A percentile compares a stretch with the other conserved stretches of the same genome.
Conservation (phyloP, 257 asterid genomes). For the Ligustrum vulgare region DNA sequence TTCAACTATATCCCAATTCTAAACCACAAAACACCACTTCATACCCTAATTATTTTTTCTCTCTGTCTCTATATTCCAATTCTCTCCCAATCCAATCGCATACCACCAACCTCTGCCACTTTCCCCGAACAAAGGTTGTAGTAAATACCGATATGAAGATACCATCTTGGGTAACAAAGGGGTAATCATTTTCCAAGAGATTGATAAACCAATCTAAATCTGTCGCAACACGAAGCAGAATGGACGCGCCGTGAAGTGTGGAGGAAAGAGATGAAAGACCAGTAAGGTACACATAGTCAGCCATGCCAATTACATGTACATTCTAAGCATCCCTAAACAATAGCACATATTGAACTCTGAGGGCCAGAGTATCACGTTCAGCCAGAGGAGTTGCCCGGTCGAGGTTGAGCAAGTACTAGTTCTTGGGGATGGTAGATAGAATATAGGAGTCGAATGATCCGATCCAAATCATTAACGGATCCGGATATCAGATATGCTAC, state of each 20-base stretch:
- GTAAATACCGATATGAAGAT: constrained; percentile 2
- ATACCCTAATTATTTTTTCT: too few species aligned
- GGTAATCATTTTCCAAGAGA: constrained; percentile 73
- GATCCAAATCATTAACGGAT: constrained; percentile 59
- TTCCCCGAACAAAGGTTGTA: background rate
- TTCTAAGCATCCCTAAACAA: constrained; percentile 73
- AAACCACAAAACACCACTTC: too few species aligned
- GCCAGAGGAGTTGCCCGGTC: constrained; percentile 55
- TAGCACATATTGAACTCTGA: constrained; percentile 47
- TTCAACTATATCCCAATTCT: too few species aligned
- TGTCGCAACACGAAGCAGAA: constrained; percentile 49
- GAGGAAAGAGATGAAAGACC: constrained; percentile 78
- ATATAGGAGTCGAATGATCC: constrained; percentile 65
- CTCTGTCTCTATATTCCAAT: too few species aligned
- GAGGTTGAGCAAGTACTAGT: constrained; percentile 74
- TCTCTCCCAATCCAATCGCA: too few species aligned
- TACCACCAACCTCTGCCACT: too few species aligned
- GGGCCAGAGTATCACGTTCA: constrained; percentile 68
- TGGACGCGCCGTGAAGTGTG: constrained; percentile 79
- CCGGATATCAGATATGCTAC: constrained; percentile 76
- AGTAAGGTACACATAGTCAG: constrained; percentile 49
- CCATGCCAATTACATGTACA: constrained; percentile 71
- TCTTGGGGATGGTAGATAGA: constrained; percentile 82
- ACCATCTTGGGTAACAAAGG: constrained; percentile 93
- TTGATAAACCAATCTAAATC: constrained; percentile 91